These are phyloP conservation scores for Aureobasidium sp. DNA, from an alignment of 2,329 filamentous ascomycete species.

Conservation along the genomic window DNA sequence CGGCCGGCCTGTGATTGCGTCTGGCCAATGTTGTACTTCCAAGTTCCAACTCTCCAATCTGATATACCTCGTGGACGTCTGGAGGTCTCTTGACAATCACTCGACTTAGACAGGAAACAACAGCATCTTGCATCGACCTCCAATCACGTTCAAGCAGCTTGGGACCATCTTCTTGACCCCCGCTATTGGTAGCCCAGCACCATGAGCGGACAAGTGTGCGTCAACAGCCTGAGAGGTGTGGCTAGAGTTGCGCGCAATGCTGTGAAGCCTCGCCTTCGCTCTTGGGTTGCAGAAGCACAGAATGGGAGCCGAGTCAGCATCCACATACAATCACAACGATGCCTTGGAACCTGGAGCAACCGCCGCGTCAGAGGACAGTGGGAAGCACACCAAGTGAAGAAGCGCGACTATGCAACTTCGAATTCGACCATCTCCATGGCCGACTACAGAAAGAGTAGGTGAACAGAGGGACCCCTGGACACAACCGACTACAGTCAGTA, in stretches of 20 bases:
- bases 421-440: conserved; percentile 22
- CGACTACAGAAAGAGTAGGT: conserved; percentile 19
- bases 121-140: not conserved
- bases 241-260: not conserved
- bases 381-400: not conserved
- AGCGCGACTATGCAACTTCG: not conserved
- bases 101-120: not conserved
- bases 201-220: conserved; percentile 5
- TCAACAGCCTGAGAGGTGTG: not conserved
- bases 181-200: not conserved
- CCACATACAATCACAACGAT: not conserved
- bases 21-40: not conserved
- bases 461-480: conserved; percentile 3
- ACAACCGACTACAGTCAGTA: not conserved
- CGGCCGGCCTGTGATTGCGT: not conserved
- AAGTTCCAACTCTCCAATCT: not conserved
- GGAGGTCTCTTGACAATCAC: not conserved
- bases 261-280: not conserved
- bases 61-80: not conserved
- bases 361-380: not conserved
- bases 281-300: not conserved
- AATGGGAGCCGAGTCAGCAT: not conserved
- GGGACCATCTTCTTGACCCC: not conserved
- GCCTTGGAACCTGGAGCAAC: conserved; percentile 7
- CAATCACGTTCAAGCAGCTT: not conserved